Evolutionary conservation across 768 basidiomycete genomes (phyloP), one percentile per base, ranked within the genome.

Genomic region (Amanita thiersii): DNA sequence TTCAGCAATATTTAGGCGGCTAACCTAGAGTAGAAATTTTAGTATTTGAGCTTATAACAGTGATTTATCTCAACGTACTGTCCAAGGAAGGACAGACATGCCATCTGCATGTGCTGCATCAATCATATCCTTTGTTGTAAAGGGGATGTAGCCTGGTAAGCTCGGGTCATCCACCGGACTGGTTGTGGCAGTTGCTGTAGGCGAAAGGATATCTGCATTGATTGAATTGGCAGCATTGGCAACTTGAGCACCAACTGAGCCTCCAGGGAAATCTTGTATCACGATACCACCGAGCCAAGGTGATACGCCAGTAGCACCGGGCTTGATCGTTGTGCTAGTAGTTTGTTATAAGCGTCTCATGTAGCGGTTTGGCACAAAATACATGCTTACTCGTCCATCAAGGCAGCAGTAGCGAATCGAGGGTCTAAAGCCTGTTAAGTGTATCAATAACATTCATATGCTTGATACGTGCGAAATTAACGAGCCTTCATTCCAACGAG

Each of bases 241-340:
- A 33, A 88, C 68, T 54, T 73, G 72, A 39, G 69, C 66, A 20
- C 70, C 75, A 18, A 72, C 49, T 3, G 76, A 73, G 5, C 71
- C 63, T 1, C 83, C 87, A 8, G 74, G 67, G 57, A 86, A 86
- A n/a, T 59, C 54, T 40, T 76, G 66, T 21, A 86, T 63, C 35
- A 74, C 64, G 17, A 84, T 59, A 10, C 84, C 85, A 15, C 73
- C 83, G 19, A 85, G 64, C 86, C 85, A 89, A 1, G 73, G 70
- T 5, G 77, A 79, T 1, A 68, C 62, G 1, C 53, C 63, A 39
- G 69, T 65, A 43, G 69, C 63, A n/a, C 58, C 52, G 7, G 55
- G 61, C 45, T 61, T 57, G 8, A 63, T 62, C 9, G 67, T 73
- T 0, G 62, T 60, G 17, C 75, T 72, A 18, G 17, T 41, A 10